Base-by-base conservation (phyloP, 2,329 filamentous ascomycete species). In the Cyclaneusma minus region DNA sequence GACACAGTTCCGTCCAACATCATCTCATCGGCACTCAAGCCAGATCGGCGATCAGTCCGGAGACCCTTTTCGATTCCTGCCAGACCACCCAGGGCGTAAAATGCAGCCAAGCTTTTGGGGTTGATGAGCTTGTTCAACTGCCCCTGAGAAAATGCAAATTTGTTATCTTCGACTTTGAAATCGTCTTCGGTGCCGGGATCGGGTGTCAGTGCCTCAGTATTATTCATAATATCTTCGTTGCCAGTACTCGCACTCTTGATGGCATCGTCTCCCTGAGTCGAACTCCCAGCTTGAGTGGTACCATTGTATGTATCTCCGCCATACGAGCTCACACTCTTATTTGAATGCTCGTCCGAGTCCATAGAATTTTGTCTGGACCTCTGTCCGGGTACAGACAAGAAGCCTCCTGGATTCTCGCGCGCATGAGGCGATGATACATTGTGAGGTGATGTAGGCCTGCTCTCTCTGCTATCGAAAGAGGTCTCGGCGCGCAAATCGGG, bases 71-170 rank as follows among this genome's bases (percentile, higher is more conserved):
- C 78, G 12, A 89, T 46, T 3, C 81, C 81, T 6, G 54, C 55
- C 5, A 87, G 47, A 25, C 81, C 81, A 29, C 81, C 81, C 3
- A 89, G 50, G 5, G 77, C 77, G 38, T 77, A 70, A 34, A 85
- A 83, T 4, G 79, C 80, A 14, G 67, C 59, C 33, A 80, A 56
- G 39, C 64, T 84, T 52, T 89, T 89, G 1, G 81, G 80, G 36
- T 85, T 85, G 27, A 84, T 58, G 5, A 89, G 54, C 52, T 87
- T 87, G 35, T 68, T 71, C 40, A 82, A 53, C 39, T 80, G 77
- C 13, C 79, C 80, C 7, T 74, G 74, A 0, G 71, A 66, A 41
- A 74, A 83, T 6, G 75, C 78, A 40, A 84, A 83, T 22, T 62
- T 68, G 47, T 79, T 82, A 39, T 75, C 57, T 24, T 70, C 58